Conservation (phyloP, 2,329 filamentous ascomycete genomes). For the Pleurostoma richardsiae region DNA sequence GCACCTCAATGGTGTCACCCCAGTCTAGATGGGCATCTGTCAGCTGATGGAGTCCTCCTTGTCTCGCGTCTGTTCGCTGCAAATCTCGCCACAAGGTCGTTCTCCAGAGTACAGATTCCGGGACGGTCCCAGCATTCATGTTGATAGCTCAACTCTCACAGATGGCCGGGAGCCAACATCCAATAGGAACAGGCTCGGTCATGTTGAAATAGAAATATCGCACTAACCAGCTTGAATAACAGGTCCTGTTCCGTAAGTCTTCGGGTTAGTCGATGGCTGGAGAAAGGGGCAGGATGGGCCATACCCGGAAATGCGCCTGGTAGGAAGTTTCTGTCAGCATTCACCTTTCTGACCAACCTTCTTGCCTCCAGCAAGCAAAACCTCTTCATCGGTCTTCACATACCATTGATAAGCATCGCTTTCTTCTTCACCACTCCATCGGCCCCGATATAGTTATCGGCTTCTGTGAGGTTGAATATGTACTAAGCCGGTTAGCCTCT, state of each 20-base stretch:
- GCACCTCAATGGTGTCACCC: constrained; percentile 44
- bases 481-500: constrained; percentile 7
- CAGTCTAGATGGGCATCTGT: constrained; percentile 26
- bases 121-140: too few relatives aligned
- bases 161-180: constrained; percentile 7
- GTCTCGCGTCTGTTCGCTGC: too few relatives aligned
- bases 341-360: too few relatives aligned
- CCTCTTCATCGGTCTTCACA: constrained; percentile 1
- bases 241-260: constrained; percentile 40
- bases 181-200: neutral
- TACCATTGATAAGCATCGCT: constrained; percentile 16
- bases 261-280: neutral
- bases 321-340: neutral
- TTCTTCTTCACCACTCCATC: constrained; percentile 13
- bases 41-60: too few relatives aligned
- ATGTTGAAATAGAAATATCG: neutral
- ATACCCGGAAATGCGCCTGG: constrained; percentile 12
- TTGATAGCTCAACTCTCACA: constrained; percentile 7
- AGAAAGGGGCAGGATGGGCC: constrained; percentile 8
- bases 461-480: constrained; percentile 10
- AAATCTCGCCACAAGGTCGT: too few relatives aligned
- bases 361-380: neutral
- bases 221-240: constrained; percentile 31
- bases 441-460: constrained; percentile 12
- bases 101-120: too few relatives aligned